A percentile compares a stretch with the other conserved stretches of the same genome.
Conservation (phyloP, 805 yeast genomes). For the Wickerhamomyces silvicola region DNA sequence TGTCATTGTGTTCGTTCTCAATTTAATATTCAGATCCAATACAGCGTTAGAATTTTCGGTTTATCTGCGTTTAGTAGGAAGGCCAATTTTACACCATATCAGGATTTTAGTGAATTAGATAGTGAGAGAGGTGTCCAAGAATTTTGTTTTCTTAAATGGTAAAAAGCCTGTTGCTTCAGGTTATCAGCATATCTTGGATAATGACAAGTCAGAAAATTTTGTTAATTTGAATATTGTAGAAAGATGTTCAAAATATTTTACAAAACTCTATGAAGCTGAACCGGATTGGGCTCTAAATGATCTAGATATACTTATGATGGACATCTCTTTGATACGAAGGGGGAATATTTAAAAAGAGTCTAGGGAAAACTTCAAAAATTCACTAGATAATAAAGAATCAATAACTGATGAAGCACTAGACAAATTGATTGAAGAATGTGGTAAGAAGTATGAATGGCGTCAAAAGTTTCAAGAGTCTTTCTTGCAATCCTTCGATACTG, state of each 20-base stretch:
- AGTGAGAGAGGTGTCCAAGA: too few species aligned
- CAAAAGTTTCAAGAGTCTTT: conserved; percentile 6
- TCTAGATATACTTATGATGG: conserved; percentile 18
- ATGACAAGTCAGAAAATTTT: conserved; percentile 12
- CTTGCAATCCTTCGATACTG: conserved; percentile 16
- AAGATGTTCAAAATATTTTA: conserved; percentile 17
- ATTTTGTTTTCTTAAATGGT: conserved; percentile 15
- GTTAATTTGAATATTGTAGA: conserved; percentile 6
- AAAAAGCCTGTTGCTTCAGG: conserved; percentile 18
- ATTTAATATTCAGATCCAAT: too few species aligned
- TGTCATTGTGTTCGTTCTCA: too few species aligned
- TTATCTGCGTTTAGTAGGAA: too few species aligned
- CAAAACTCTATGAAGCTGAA: conserved; percentile 10
- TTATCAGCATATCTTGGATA: conserved; percentile 12
- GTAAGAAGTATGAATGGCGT: conserved; percentile 15
- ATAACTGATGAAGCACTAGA: conserved; percentile 9
- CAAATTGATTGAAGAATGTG: conserved; percentile 5
- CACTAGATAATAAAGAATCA: conserved; percentile 8
- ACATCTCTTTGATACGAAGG: conserved; percentile 20
- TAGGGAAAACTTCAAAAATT: conserved; percentile 10
- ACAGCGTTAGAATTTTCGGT: too few species aligned
- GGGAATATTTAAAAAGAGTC: conserved; percentile 13
- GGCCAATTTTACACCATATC: too few species aligned
- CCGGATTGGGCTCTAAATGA: conserved; percentile 20
- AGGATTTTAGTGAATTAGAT: too few species aligned